phyloP scores from a whole-genome alignment of 768 basidiomycete genomes.

The Boletus sp. region DNA sequence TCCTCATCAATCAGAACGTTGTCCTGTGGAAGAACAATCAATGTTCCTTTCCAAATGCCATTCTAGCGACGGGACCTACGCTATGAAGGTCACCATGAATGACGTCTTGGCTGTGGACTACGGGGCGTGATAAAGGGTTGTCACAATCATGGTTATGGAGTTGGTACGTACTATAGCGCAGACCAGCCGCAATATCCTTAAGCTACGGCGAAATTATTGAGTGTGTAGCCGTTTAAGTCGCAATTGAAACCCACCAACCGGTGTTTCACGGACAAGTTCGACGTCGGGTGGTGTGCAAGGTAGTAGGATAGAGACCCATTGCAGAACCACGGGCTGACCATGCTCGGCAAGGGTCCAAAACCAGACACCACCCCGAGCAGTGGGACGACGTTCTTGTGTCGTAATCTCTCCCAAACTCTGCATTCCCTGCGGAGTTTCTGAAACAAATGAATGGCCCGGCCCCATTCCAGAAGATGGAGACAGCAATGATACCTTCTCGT shows the following conservation, averaged over 20 bases:
- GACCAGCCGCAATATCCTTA: slow-evolving; percentile 20
- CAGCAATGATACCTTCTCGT: slow-evolving; percentile 12
- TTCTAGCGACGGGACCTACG: slow-evolving; percentile 14
- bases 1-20: slow-evolving; percentile 44
- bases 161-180: slow-evolving; percentile 20
- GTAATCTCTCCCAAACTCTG: slow-evolving; percentile 14
- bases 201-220: slow-evolving; percentile 10
- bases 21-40: slow-evolving; percentile 10
- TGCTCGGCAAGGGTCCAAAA: slow-evolving; percentile 30
- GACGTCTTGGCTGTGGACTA: slow-evolving; percentile 24
- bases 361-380: slow-evolving; percentile 27
- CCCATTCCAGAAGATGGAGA: not conserved
- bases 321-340: slow-evolving; percentile 33
- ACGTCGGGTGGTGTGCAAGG: not conserved
- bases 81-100: slow-evolving; percentile 39
- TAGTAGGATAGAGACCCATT: slow-evolving; percentile 27
- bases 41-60: not conserved
- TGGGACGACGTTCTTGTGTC: slow-evolving; percentile 28
- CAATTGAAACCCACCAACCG: slow-evolving; percentile 10
- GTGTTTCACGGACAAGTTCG: not conserved
- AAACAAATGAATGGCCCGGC: not conserved
- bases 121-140: not conserved
- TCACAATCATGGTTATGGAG: not conserved
- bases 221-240: not conserved
- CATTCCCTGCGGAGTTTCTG: slow-evolving; percentile 31